Evolutionary conservation across 345 rosid genomes (phyloP).

Genomic region (Hypericum androsaemum): DNA sequence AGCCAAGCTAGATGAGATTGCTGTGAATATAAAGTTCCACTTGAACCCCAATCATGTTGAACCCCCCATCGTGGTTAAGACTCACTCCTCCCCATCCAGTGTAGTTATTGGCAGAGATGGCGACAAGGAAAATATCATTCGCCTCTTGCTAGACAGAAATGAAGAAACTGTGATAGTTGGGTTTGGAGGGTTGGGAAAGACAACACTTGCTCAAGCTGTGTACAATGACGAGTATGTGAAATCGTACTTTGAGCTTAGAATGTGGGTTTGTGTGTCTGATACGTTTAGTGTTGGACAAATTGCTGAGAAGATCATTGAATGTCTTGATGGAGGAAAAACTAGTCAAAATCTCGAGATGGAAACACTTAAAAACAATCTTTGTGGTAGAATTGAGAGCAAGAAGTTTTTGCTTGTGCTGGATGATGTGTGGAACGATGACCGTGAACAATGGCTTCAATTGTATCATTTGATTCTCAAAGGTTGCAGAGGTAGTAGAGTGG

Average conservation of each 20-base stretch:
- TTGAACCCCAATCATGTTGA: neutral
- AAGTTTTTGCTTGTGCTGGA: constrained; percentile 14
- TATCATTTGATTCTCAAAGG: neutral
- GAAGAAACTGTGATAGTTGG: neutral
- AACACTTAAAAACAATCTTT: constrained; percentile 2
- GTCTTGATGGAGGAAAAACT: too few species aligned
- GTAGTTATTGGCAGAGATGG: constrained; percentile 1
- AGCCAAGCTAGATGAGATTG: too few species aligned
- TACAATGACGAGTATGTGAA: constrained; percentile 3
- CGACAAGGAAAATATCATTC: too few species aligned
- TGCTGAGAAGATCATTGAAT: neutral
- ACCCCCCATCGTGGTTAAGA: neutral
- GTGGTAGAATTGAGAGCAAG: neutral
- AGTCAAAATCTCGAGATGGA: constrained; percentile 4
- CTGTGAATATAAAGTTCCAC: too few species aligned
- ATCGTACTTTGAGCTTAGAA: constrained; percentile 13
- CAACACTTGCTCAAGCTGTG: too few species aligned
- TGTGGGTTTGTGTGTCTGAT: constrained; percentile 22
- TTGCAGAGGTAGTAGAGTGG: constrained; percentile 9
- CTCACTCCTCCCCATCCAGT: neutral
- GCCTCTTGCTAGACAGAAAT: neutral
- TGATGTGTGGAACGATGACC: neutral
- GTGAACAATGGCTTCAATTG: neutral
- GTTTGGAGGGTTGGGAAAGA: too few species aligned
- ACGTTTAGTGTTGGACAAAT: constrained; percentile 14